A percentile compares a stretch with the other conserved stretches of the same genome.
These are phyloP conservation scores for Saccharomycopsis fermentans DNA, from an alignment of 805 yeast genomes.

Conservation along the genomic window DNA sequence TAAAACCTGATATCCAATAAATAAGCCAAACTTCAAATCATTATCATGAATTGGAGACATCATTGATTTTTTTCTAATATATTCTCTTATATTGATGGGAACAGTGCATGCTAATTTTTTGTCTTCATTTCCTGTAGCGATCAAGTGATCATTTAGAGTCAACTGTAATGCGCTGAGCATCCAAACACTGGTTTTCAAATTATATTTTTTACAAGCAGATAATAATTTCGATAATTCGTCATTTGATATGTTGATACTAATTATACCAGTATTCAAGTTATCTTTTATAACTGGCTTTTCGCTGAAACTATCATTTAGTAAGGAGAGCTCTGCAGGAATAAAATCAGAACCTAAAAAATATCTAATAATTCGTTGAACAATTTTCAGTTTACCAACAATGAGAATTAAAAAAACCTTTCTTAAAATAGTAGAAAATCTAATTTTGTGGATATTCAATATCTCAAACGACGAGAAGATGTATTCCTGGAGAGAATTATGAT, in stretches of 20 bases:
- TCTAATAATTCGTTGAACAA: background rate
- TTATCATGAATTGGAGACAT: background rate
- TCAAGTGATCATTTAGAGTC: background rate
- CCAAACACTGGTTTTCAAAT: background rate
- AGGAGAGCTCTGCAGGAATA: background rate
- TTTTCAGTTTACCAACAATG: background rate
- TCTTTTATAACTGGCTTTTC: background rate
- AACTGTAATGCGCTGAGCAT: background rate
- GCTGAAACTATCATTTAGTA: background rate
- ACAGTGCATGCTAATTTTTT: background rate
- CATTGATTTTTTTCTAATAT: background rate
- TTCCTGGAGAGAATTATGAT: background rate
- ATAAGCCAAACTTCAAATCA: background rate
- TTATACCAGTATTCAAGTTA: background rate
- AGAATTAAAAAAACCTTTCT: background rate
- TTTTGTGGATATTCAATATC: background rate
- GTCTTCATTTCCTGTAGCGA: background rate
- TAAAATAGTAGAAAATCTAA: background rate
- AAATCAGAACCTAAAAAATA: background rate
- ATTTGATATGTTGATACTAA: background rate
- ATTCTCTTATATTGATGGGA: background rate
- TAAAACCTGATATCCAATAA: background rate
- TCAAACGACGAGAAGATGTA: background rate
- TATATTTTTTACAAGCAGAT: background rate
- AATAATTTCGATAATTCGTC: background rate